A percentile compares a stretch with the other conserved stretches of the same genome.
Conservation (phyloP, 441 rosid genomes). For the Adansonia gregorii region DNA sequence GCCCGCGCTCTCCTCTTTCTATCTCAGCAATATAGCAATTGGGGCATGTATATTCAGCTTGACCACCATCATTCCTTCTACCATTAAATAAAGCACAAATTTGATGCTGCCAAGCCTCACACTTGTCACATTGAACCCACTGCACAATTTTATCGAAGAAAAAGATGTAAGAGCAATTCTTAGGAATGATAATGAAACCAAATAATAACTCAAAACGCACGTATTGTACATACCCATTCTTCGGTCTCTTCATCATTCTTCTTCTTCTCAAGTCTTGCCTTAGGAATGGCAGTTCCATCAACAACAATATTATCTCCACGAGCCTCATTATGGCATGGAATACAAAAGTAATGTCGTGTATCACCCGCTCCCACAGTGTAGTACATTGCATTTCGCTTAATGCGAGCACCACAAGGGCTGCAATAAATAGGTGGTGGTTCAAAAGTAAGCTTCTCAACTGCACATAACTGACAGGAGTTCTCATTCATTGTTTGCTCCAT, state of each 20-base stretch:
- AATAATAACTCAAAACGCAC: constrained; percentile 21
- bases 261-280: constrained; percentile 95
- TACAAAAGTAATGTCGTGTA: constrained; percentile 92
- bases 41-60: constrained; percentile 99
- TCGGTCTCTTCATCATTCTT: constrained; percentile 99
- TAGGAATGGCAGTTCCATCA: constrained; percentile 75
- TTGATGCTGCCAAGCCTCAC: constrained; percentile 99
- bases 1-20: constrained; percentile 87
- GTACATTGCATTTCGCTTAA: constrained; percentile 97
- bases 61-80: constrained; percentile 97
- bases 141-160: constrained; percentile 43
- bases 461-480: constrained; percentile 98
- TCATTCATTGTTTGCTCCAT: constrained; percentile 99
- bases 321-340: constrained; percentile 96
- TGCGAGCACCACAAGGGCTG: constrained; percentile 93
- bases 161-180: constrained; percentile 26
- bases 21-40: constrained; percentile 91
- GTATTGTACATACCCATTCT: constrained; percentile 76
- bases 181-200: constrained; percentile 24
- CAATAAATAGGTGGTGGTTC: constrained; percentile 99
- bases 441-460: constrained; percentile 99
- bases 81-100: constrained; percentile 99
- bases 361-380: constrained; percentile 97
- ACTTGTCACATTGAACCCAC: constrained; percentile 99
- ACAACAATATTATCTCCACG: constrained; percentile 84